Base-by-base conservation (phyloP, 2,329 filamentous ascomycete genomes). In the Pseudocercospora cruenta region DNA sequence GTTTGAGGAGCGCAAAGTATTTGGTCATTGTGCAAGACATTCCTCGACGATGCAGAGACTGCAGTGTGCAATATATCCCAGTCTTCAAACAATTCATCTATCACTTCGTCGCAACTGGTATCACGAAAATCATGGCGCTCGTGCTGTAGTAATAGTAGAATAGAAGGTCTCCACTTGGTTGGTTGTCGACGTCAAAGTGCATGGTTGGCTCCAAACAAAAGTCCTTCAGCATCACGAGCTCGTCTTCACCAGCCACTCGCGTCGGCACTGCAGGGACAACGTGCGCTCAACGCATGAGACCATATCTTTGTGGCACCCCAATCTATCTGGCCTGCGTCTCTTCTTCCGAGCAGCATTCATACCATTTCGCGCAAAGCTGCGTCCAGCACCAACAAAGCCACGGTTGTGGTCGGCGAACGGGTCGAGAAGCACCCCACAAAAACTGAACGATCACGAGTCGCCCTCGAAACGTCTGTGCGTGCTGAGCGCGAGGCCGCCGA, bases 391-490 rank as follows among this genome's bases (percentile, higher is more conserved):
- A 33, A 33, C 31, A 33, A 33, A 33, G 31, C 31, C 31, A 33
- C 31, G 31, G 31, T 12, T 3, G 28, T 10, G 31, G 31, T 12
- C 10, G 28, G 28, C 28, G 28, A 31, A 31, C 21, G 21, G 22
- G 21, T 24, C 51, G 51, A 54, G 51, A 28, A 51, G 22, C 22
- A 54, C 51, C 51, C 51, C 51, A 28, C 51, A 54, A n/a, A 49
- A 49, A n/a, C 19, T 5, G 19, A 51, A 26, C 51, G 12, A 55
- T 55, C 51, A 55, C 51, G 51, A 54, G 51, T 54, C 51, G 51
- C 51, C 21, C 12, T 22, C 16, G 22, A 22, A 49, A 22, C 8
- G 49, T 53, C 49, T 53, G 49, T 53, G 49, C 49, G 47, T 24
- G 47, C 47, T 51, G 47, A 51, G 47, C 36, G 36, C 36, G 14